Percentiles rank a stretch among this genome's conserved stretches.
phyloP scores from a whole-genome alignment of 2,329 filamentous ascomycete species.

The Neoscytalidium dimidiatum region DNA sequence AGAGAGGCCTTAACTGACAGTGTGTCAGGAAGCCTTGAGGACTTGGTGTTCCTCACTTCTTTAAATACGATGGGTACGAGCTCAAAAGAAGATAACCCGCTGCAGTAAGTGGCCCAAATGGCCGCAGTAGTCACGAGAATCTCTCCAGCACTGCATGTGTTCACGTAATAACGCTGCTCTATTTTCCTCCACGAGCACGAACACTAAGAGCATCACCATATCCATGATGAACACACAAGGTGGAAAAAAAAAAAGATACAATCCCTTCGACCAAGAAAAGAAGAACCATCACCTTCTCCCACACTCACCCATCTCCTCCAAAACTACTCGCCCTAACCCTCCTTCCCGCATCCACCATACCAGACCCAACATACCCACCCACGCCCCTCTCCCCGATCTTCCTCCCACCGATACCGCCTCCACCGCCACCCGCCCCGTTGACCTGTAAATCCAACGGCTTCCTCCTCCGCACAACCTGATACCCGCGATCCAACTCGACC shows the following conservation, averaged over 20 bases:
- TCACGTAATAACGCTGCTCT: too few species aligned
- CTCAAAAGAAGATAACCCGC: too few species aligned
- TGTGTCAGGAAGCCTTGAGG: too few species aligned
- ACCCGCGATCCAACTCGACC: conserved; percentile 82
- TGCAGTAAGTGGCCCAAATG: too few species aligned
- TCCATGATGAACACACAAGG: too few species aligned
- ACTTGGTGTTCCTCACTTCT: too few species aligned
- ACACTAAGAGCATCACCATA: too few species aligned
- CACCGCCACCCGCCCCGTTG: conserved; percentile 23
- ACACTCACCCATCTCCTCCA: conserved; percentile 15
- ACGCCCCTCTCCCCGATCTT: neutral
- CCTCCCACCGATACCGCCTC: neutral
- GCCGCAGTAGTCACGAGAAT: too few species aligned
- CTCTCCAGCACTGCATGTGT: too few species aligned
- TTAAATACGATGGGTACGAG: too few species aligned
- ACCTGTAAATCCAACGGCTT: conserved; percentile 44
- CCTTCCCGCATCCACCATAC: neutral
- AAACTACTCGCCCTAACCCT: conserved; percentile 17
- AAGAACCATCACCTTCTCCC: neutral
- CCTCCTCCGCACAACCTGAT: conserved; percentile 71
- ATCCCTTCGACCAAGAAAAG: neutral
- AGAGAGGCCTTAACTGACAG: too few species aligned
- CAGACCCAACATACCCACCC: neutral
- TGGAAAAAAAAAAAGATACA: neutral
- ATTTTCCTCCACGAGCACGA: too few species aligned